Base-by-base conservation (phyloP, 805 yeast species). In the Scheffersomyces coipomensis region DNA sequence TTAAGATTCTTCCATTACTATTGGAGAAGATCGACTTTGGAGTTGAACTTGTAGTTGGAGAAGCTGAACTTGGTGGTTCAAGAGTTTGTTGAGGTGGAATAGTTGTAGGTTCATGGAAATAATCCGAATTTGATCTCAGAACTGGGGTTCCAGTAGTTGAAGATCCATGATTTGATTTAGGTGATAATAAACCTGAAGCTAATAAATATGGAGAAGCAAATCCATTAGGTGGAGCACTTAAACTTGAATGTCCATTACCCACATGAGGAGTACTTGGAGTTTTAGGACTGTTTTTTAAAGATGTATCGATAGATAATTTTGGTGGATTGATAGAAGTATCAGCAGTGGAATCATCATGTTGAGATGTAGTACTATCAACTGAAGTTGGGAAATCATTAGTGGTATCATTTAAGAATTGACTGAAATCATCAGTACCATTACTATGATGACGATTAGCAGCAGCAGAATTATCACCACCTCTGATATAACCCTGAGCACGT, bases 181-280 rank as follows among this genome's bases (percentile, higher is more conserved):
- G 83, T 0, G 86, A 74, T 35, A 75, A 53, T 22, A 77, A 52
- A 1, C 86, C 87, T 0, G 85, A 76, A 0, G 87, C 85, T 42
- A 82, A 58, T 33, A 82, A 64, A 48, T 81, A 84, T 2, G 89
- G 88, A 5, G 88, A 81, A 0, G 83, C 74, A 55, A 83, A 76
- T 0, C 88, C 88, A 26, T 12, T 26, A 17, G 16, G 3, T 32
- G 34, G 16, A n/a, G n/a, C n/a, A 21, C 23, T 21, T 7, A 21
- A 9, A 7, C 9, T 7, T 6, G 9, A 7, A 21, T 21, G 23
- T 7, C 23, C 37, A 40, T 47, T 22, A 25, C 29, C 30, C 5
- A 13, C 18, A 5, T 13, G 7, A 17, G 37, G 25, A 27, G 30
- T 27, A 13, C 18, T 4, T 6, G 30, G 30, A 15, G 18, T 15